Evolutionary conservation across 306 rosid species (phyloP).

Genomic region (Sindora glabra): DNA sequence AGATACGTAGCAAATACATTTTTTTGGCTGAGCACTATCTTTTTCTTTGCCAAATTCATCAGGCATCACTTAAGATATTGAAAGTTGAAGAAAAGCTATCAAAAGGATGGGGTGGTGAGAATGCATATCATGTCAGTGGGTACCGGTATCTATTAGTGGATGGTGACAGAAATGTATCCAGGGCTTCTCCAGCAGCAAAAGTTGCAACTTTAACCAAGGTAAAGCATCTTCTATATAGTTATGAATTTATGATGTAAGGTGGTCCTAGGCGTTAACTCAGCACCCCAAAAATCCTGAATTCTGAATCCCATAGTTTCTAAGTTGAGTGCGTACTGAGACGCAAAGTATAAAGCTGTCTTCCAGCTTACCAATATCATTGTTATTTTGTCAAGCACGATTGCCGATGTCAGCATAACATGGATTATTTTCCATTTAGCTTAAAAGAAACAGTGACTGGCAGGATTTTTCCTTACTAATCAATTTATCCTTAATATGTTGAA

Average conservation of each 20-base stretch:
- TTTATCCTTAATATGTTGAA: no score
- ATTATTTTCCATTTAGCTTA: no score
- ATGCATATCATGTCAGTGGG: constrained; percentile 87
- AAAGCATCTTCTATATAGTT: constrained; percentile 2
- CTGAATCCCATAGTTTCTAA: no score
- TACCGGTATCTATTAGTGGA: constrained; percentile 90
- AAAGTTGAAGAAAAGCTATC: constrained; percentile 93
- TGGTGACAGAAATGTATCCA: constrained; percentile 71
- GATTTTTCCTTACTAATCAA: no score
- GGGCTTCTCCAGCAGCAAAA: constrained; percentile 94
- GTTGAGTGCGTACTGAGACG: no score
- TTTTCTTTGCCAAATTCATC: constrained; percentile 24
- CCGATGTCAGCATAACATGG: no score
- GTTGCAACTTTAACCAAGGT: constrained; percentile 91
- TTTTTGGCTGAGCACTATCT: constrained; percentile 11
- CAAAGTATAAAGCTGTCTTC: no score
- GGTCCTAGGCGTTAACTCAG: not conserved
- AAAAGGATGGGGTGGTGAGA: constrained; percentile 99
- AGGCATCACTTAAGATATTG: constrained; percentile 74
- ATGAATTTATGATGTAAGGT: not conserved
- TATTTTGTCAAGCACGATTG: no score
- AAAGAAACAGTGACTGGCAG: no score
- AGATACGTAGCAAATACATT: not conserved
- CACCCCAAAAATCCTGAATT: not conserved
- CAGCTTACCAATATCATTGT: no score